A percentile compares a stretch with the other conserved stretches of the same genome.
phyloP scores from a whole-genome alignment of 371 early-diverging fungal genomes.

The Zychaea mexicana region DNA sequence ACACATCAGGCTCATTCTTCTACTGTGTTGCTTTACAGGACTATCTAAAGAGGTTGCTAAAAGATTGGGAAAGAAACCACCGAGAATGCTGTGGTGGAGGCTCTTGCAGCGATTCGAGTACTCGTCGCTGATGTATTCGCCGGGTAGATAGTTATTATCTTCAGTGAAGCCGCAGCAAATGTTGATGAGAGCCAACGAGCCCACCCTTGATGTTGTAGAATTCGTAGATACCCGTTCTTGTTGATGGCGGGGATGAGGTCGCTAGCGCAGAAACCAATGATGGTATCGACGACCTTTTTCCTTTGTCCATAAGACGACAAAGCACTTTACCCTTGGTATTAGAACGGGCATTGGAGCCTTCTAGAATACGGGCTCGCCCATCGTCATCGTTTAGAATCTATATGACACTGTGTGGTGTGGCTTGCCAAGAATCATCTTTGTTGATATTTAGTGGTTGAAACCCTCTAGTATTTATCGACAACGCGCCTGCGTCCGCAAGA shows the following conservation, averaged over 20 bases:
- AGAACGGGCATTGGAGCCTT: no score
- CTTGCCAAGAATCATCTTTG: slow-evolving; percentile 48
- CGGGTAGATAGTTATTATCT: slow-evolving; percentile 33
- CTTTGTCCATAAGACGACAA: slow-evolving; percentile 55
- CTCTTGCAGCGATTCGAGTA: slow-evolving; percentile 51
- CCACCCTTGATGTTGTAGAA: slow-evolving; percentile 49
- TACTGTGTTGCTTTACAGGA: no score
- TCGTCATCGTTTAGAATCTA: slow-evolving; percentile 56
- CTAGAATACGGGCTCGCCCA: slow-evolving; percentile 46
- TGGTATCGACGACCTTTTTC: slow-evolving; percentile 43
- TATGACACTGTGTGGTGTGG: no score
- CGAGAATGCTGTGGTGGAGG: slow-evolving; percentile 42
- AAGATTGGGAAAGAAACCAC: no score
- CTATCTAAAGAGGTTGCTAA: not conserved
- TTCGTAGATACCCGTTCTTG: slow-evolving; percentile 50
- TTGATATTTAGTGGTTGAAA: slow-evolving; percentile 38
- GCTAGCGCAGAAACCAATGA: slow-evolving; percentile 62
- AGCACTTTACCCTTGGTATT: no score
- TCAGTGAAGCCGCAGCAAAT: slow-evolving; percentile 31
- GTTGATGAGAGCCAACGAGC: slow-evolving; percentile 47
- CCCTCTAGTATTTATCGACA: no score
- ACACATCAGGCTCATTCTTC: no score
- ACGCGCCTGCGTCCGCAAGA: slow-evolving; percentile 39
- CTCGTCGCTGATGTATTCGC: slow-evolving; percentile 43
- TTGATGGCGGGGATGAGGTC: slow-evolving; percentile 59